Percentiles rank a stretch among this genome's conserved stretches.
Evolutionary conservation across 2,329 filamentous ascomycete species (phyloP).

Genomic region (Claviceps africana): DNA sequence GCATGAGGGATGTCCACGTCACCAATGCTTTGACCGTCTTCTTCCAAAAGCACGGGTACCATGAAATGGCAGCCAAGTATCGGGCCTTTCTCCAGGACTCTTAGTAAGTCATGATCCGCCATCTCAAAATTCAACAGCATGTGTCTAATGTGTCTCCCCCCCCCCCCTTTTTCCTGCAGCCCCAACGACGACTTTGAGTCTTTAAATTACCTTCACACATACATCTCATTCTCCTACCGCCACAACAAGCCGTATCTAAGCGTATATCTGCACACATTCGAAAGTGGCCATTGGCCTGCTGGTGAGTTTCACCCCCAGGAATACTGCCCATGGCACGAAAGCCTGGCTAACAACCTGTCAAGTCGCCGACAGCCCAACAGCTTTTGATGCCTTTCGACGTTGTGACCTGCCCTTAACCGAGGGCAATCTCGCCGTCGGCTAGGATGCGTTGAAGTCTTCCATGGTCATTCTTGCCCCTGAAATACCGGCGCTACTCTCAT

Average conservation of each 20-base stretch:
- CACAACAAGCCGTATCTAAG: not conserved
- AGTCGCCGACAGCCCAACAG: not conserved
- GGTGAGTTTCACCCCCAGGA: not conserved
- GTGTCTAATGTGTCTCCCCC: not conserved
- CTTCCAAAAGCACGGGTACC: not conserved
- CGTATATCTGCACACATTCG: constrained; percentile 1
- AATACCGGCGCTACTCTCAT: no score
- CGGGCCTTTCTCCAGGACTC: not conserved
- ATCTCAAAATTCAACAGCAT: not conserved
- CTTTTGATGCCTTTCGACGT: not conserved
- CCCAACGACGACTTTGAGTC: not conserved
- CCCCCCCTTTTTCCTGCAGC: not conserved
- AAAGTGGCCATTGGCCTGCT: not conserved
- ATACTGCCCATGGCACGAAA: no score
- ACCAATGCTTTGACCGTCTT: not conserved
- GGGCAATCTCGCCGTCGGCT: no score
- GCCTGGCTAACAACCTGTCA: not conserved
- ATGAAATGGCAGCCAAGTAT: not conserved
- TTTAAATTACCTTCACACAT: not conserved
- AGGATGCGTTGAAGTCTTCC: no score
- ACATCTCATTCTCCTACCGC: not conserved
- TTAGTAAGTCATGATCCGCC: not conserved
- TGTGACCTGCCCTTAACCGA: not conserved
- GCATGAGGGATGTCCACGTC: not conserved
- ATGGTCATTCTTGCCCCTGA: no score